Percentiles rank a stretch among this genome's conserved stretches.
Evolutionary conservation across 495 filamentous ascomycete genomes (phyloP).

Genomic region (Aspergillus affinis): DNA sequence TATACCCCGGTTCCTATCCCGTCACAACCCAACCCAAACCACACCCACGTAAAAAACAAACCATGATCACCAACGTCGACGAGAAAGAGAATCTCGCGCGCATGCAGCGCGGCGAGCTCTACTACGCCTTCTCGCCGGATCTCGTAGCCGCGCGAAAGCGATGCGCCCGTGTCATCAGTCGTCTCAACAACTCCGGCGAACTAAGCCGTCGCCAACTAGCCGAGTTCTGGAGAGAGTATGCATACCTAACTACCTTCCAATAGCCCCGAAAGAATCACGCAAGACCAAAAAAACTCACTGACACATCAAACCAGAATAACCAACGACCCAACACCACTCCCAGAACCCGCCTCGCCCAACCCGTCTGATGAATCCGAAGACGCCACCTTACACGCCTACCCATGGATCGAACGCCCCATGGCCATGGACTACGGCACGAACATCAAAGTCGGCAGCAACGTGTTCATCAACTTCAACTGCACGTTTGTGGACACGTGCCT

Average conservation of each 20-base stretch:
- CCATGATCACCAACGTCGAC: conserved; percentile 7
- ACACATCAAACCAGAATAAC: conserved; percentile 13
- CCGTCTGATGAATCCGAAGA: conserved; percentile 6
- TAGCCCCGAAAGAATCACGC: no score
- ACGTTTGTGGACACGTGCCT: conserved; percentile 71
- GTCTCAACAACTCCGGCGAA: conserved; percentile 6
- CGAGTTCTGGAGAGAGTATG: conserved; percentile 12
- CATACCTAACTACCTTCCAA: not conserved
- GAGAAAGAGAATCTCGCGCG: conserved; percentile 14
- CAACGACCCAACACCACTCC: conserved; percentile 7
- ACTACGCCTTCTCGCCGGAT: conserved; percentile 12
- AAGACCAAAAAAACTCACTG: no score
- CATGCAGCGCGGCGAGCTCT: conserved; percentile 17
- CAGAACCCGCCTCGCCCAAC: not conserved
- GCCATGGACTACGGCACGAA: conserved; percentile 11
- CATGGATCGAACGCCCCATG: conserved; percentile 11
- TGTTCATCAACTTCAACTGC: conserved; percentile 21
- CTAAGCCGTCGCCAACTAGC: conserved; percentile 5
- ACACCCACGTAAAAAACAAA: not conserved
- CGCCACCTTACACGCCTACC: conserved; percentile 2
- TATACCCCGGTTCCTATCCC: no score
- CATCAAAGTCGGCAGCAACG: conserved; percentile 4
- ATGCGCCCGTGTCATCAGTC: conserved; percentile 5
- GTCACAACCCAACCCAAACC: not conserved
- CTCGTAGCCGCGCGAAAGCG: conserved; percentile 14